These are phyloP conservation scores for Aspergillus sp. DNA, from an alignment of 2,329 filamentous ascomycete species.

Conservation along the genomic window DNA sequence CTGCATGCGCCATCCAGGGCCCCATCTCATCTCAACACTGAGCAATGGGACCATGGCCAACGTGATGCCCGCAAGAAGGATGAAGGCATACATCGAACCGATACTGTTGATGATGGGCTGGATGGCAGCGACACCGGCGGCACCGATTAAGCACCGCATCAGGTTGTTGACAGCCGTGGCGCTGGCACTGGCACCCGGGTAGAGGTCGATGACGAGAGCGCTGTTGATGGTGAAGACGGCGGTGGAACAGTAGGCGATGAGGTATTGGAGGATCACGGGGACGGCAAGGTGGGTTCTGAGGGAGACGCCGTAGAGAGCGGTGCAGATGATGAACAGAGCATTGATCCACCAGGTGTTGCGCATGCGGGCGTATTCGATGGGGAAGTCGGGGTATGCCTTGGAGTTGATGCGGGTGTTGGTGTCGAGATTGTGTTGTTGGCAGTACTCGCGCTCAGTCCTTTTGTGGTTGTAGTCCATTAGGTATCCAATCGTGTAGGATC, in stretches of 20 bases:
- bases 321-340: slow-evolving; percentile 27
- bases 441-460: slow-evolving; percentile 26
- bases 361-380: slow-evolving; percentile 33
- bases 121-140: slow-evolving; percentile 25
- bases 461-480: slow-evolving; percentile 37
- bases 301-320: slow-evolving; percentile 26
- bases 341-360: slow-evolving; percentile 36
- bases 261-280: slow-evolving; percentile 31
- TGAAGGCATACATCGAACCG: slow-evolving; percentile 20
- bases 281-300: slow-evolving; percentile 23
- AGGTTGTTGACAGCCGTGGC: slow-evolving; percentile 32
- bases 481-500: slow-evolving; percentile 35
- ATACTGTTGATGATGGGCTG: slow-evolving; percentile 27
- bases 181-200: slow-evolving; percentile 26
- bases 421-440: slow-evolving; percentile 20
- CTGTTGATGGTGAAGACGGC: slow-evolving; percentile 29
- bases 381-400: slow-evolving; percentile 32
- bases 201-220: slow-evolving; percentile 32
- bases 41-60: slow-evolving; percentile 18
- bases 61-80: slow-evolving; percentile 21
- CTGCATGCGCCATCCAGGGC: slow-evolving; percentile 20
- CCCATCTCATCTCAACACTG: slow-evolving; percentile 18
- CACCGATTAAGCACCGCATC: slow-evolving; percentile 29
- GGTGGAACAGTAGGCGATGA: slow-evolving; percentile 29
- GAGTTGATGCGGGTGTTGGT: slow-evolving; percentile 19